Evolutionary conservation across 495 filamentous ascomycete genomes (phyloP), one percentile per base, ranked within the genome.

Genomic region (Penicillium argentinense): DNA sequence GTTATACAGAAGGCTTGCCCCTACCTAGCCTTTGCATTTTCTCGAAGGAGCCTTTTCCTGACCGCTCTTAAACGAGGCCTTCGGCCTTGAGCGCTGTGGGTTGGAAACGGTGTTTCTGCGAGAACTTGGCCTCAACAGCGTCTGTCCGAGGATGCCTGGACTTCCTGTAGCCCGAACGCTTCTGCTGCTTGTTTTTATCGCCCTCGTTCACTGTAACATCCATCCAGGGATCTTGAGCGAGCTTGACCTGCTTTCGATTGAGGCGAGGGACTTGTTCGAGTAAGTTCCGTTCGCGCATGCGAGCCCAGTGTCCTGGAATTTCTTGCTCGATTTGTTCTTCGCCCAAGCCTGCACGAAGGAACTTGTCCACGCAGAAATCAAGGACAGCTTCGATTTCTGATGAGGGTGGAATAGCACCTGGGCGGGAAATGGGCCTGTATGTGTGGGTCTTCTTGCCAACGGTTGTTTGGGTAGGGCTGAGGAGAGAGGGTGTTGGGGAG

Each of bases 301-400:
- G 53, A 4, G 43, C 53, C 26, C 62, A 19, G 16, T 69, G 47
- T 3, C 65, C 68, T 3, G 60, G 57, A 3, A 68, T 53, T 39
- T 76, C 73, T 4, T 59, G 50, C 13, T 67, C 62, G 29, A 75
- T 64, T 22, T 69, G 55, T 2, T 60, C 39, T 16, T 62, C 53
- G 4, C 52, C 45, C 22, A 73, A 53, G 9, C 60, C 54, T 16
- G 66, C 53, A 24, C 39, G 21, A n/a, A 63, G 42, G 53, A 71
- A 74, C 42, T 57, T 57, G 13, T 49, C 25, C 11, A 66, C 64
- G 52, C 69, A 74, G 50, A 64, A 73, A 24, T 66, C 63, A 9
- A 76, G 59, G 14, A 67, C 53, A 5, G 52, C 38, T 24, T 54
- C 53, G 0, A 60, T 18, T 18, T 49, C 42, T 27, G 53, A 37